phyloP scores from a whole-genome alignment of 352 stramenopile species.

The Globisporangium recalcitrans region DNA sequence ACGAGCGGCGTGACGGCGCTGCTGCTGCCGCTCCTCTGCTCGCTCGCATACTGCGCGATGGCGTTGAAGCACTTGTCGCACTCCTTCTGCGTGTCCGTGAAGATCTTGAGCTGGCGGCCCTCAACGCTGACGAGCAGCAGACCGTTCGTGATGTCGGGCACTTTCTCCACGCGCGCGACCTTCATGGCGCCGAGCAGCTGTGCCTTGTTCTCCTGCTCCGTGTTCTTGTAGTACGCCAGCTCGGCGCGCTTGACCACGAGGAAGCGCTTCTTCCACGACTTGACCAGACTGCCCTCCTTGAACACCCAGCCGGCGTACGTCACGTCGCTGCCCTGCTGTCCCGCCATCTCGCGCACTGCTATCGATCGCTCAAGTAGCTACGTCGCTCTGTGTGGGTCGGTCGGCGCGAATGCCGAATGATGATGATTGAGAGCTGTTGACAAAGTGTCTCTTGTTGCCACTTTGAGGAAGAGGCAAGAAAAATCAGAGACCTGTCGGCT shows the following conservation, averaged over 20 bases:
- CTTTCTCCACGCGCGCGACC: conserved; percentile 56
- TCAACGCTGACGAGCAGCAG: conserved; percentile 59
- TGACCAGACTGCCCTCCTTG: conserved; percentile 74
- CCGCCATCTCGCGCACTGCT: background rate
- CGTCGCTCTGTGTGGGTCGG: background rate
- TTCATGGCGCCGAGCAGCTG: conserved; percentile 70
- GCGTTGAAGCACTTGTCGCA: conserved; percentile 68
- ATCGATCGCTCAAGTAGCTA: background rate
- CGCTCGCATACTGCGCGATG: conserved; percentile 43
- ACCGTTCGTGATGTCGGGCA: conserved; percentile 67
- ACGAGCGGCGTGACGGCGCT: background rate
- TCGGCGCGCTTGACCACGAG: conserved; percentile 70
- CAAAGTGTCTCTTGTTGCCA: background rate
- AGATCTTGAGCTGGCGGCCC: conserved; percentile 74
- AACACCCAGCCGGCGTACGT: conserved; percentile 76
- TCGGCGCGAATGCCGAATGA: background rate
- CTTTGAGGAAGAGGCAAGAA: background rate
- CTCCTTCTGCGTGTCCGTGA: conserved; percentile 68
- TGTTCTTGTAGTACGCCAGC: conserved; percentile 81
- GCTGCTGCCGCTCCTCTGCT: conserved; percentile 27
- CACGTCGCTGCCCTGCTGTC: conserved; percentile 32
- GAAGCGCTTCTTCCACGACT: conserved; percentile 84
- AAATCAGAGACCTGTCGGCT: background rate
- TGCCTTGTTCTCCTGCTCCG: conserved; percentile 51
- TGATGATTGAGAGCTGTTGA: background rate